These are phyloP conservation scores for Salix udensis DNA, from an alignment of 345 rosid genomes.

Conservation along the genomic window DNA sequence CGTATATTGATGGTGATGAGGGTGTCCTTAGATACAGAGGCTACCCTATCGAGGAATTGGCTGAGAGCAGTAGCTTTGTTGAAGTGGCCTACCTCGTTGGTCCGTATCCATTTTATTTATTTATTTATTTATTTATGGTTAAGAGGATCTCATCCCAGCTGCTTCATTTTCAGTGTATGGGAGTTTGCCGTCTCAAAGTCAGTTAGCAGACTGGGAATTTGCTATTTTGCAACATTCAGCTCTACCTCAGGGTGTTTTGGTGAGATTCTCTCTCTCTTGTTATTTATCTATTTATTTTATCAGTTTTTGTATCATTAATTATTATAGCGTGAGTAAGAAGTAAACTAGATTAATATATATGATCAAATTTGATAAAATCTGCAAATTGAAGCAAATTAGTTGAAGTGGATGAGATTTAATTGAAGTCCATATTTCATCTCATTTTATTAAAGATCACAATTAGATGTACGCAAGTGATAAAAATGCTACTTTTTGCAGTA, in stretches of 20 bases:
- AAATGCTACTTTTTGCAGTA: too few relatives aligned
- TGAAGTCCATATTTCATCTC: too few relatives aligned
- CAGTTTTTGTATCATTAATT: background rate
- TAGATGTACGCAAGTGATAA: too few relatives aligned
- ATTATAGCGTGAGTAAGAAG: too few relatives aligned
- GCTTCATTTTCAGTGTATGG: conserved; percentile 69
- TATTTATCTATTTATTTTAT: background rate
- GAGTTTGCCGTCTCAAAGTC: conserved; percentile 64
- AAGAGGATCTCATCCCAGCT: background rate
- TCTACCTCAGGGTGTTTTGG: conserved; percentile 89
- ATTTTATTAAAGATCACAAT: too few relatives aligned
- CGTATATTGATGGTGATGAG: conserved; percentile 93
- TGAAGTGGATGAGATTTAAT: too few relatives aligned
- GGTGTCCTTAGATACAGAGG: conserved; percentile 85
- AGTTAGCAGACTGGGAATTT: conserved; percentile 95
- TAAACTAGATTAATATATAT: too few relatives aligned
- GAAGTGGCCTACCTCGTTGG: conserved; percentile 76
- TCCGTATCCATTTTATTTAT: conserved; percentile 21
- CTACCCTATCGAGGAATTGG: conserved; percentile 79
- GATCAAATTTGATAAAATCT: too few relatives aligned
- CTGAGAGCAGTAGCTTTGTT: conserved; percentile 62
- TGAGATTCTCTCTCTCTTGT: conserved; percentile 18
- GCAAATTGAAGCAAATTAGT: too few relatives aligned
- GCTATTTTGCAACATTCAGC: conserved; percentile 94
- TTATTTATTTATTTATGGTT: background rate